A percentile compares a stretch with the other conserved stretches of the same genome.
phyloP scores from a whole-genome alignment of 148 eudicot genomes.

The Cornus kousa region DNA sequence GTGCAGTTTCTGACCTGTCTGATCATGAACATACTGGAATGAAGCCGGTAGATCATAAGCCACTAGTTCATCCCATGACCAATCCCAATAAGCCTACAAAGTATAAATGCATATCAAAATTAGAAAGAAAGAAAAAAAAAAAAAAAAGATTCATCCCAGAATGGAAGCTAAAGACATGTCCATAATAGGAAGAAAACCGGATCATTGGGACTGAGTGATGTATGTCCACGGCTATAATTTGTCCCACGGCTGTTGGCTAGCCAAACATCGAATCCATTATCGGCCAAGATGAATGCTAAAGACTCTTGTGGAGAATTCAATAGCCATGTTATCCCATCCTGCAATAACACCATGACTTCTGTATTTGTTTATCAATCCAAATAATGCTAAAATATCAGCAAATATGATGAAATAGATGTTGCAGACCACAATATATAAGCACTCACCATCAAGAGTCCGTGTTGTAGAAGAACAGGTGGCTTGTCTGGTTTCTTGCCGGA shows the following conservation, averaged over 20 bases:
- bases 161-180: background rate
- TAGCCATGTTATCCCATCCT: conserved; percentile 59
- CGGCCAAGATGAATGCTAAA: conserved; percentile 57
- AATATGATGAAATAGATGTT: background rate
- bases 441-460: conserved; percentile 42
- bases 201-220: conserved; percentile 36
- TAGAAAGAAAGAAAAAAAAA: background rate
- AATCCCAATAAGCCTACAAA: conserved; percentile 65
- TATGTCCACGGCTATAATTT: conserved; percentile 47
- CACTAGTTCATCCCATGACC: conserved; percentile 80
- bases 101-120: background rate
- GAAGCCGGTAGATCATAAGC: conserved; percentile 60
- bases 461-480: conserved; percentile 49
- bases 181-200: conserved; percentile 13
- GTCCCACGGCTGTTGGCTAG: conserved; percentile 50
- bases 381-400: background rate
- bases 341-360: conserved; percentile 3
- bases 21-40: conserved; percentile 40
- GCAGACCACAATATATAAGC: background rate
- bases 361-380: background rate
- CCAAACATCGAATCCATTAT: conserved; percentile 63
- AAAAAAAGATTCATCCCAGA: background rate
- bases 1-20: conserved; percentile 49
- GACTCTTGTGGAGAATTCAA: conserved; percentile 40
- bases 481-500: conserved; percentile 22